Conservation (phyloP, 768 basidiomycete genomes). For the Neoboletus magnificus region DNA sequence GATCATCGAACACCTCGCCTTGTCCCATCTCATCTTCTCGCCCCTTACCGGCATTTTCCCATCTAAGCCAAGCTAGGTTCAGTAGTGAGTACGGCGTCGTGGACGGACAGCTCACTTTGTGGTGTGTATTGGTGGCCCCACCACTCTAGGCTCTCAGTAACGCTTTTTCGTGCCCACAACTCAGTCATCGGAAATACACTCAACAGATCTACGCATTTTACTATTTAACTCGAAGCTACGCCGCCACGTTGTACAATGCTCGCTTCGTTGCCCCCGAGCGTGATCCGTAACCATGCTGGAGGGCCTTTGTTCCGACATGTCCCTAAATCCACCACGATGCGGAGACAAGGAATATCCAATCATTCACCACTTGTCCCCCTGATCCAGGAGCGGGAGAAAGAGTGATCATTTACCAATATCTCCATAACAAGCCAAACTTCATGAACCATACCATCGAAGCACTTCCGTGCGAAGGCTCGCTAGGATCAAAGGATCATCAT, state of each 20-base stretch:
- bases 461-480: slow-evolving; percentile 20
- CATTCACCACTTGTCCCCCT: background rate
- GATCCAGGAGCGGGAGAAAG: background rate
- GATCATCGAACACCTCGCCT: too few species aligned
- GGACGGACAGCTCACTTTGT: too few species aligned
- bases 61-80: too few species aligned
- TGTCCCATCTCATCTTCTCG: too few species aligned
- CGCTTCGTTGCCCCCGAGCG: background rate
- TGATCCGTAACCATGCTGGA: too few species aligned
- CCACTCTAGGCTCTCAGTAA: too few species aligned
- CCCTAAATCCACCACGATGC: background rate
- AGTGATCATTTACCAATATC: background rate
- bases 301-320: background rate
- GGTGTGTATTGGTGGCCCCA: too few species aligned
- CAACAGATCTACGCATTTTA: background rate
- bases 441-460: slow-evolving; percentile 8
- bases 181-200: too few species aligned
- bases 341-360: background rate
- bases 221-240: background rate
- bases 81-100: too few species aligned
- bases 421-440: slow-evolving; percentile 6
- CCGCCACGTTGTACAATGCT: background rate
- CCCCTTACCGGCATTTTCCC: too few species aligned
- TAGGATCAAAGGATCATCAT: slow-evolving; percentile 13
- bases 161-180: too few species aligned